Base-by-base conservation (phyloP, 2,329 filamentous ascomycete species). In the Neofusicoccum umdonicola region DNA sequence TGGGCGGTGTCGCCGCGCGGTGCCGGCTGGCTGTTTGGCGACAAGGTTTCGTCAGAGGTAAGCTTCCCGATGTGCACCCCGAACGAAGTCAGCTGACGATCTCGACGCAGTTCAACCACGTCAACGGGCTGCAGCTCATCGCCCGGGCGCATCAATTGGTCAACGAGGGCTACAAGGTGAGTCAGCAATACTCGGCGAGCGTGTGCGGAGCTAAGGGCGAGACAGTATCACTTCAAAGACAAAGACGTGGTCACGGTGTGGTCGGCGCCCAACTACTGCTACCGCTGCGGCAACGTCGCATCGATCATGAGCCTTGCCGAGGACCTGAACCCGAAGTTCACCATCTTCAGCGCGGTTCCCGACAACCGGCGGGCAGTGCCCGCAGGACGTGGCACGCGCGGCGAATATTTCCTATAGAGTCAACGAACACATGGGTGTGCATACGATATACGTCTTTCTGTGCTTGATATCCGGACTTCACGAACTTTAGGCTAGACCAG, bases 241-340 rank as follows among this genome's bases (percentile, higher is more conserved):
- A 94, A 95, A 80, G 96, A 96, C 12, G 93, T 97, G 47, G 93
- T 97, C 17, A 90, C 88, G 1, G 88, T 90, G 27, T 90, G 88
- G 94, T 96, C 91, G 0, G 93, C 93, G 9, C 93, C 93, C 0
- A 97, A 97, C 77, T 97, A 97, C 82, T 97, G 93, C 80, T 97
- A 97, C 80, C 88, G 92, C 68, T 97, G 93, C 73, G 93, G 93
- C 63, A 98, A 98, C 72, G 93, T 90, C 67, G 88, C 88, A 19
- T 88, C 85, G 4, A 96, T 97, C 75, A 97, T 97, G 89, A 93
- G 93, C 61, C 88, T 97, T 34, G 88, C 90, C 69, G 90, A 90
- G 72, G 90, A 95, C 72, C 83, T 97, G 61, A 88, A 92, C 66
- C 93, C 94, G 37, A 92, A 91, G 72, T 99, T 99, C 81, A 95